These are phyloP conservation scores for Epichloe coenophiala DNA, from an alignment of 2,329 filamentous ascomycete species.

Conservation along the genomic window DNA sequence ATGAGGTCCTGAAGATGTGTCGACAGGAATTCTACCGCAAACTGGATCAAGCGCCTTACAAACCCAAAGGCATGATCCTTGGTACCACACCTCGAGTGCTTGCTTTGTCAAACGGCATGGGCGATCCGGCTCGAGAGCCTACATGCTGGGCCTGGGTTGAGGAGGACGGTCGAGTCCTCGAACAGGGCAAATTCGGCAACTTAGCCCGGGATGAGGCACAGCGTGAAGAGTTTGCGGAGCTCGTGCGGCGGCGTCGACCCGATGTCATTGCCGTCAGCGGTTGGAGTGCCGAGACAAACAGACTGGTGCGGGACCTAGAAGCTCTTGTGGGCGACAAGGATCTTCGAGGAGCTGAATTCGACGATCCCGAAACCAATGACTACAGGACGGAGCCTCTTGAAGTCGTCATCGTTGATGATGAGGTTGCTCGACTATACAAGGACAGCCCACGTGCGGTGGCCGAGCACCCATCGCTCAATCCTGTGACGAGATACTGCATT, in stretches of 20 bases:
- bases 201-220: slow-evolving; percentile 56
- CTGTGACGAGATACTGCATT: slow-evolving; percentile 78
- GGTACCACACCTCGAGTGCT: slow-evolving; percentile 82
- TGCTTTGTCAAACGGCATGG: slow-evolving; percentile 74
- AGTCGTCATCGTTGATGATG: slow-evolving; percentile 85
- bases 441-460: slow-evolving; percentile 65
- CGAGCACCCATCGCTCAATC: slow-evolving; percentile 69
- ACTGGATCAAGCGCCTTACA: slow-evolving; percentile 90
- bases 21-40: slow-evolving; percentile 80
- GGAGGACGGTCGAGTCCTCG: slow-evolving; percentile 77
- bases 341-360: slow-evolving; percentile 67
- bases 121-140: slow-evolving; percentile 59
- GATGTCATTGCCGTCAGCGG: slow-evolving; percentile 87
- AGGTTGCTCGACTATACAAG: slow-evolving; percentile 93
- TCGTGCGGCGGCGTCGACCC: slow-evolving; percentile 67
- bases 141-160: slow-evolving; percentile 88
- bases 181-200: slow-evolving; percentile 78
- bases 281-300: slow-evolving; percentile 75
- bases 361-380: slow-evolving; percentile 63
- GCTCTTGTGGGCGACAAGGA: slow-evolving; percentile 65
- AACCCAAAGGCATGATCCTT: slow-evolving; percentile 81
- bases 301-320: slow-evolving; percentile 68
- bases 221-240: slow-evolving; percentile 58
- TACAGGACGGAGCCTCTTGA: slow-evolving; percentile 70
- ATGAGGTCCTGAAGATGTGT: slow-evolving; percentile 75